Percentiles rank a stretch among this genome's conserved stretches.
These are phyloP conservation scores for Excoecaria agallocha DNA, from an alignment of 345 rosid species.

Conservation along the genomic window DNA sequence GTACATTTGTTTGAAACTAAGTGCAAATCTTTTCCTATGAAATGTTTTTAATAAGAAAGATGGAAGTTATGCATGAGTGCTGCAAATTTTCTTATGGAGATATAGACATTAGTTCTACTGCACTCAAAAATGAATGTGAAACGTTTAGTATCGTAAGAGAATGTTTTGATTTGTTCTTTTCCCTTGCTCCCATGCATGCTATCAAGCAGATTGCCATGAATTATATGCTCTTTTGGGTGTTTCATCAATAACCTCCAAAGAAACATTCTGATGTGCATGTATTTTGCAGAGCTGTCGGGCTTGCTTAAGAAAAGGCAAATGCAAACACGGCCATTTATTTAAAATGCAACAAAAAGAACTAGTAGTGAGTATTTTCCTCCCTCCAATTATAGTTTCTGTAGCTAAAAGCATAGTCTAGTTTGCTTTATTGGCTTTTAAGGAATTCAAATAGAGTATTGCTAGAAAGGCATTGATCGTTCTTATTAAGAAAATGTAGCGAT, in stretches of 20 bases:
- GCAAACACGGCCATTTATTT: constrained; percentile 47
- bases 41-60: background rate
- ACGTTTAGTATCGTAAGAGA: background rate
- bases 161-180: background rate
- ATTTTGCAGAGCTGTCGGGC: constrained; percentile 51
- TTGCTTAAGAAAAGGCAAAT: constrained; percentile 37
- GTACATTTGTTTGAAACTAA: background rate
- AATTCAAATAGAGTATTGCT: background rate
- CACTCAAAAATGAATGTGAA: background rate
- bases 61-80: background rate
- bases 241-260: background rate
- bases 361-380: constrained; percentile 39
- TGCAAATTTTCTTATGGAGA: background rate
- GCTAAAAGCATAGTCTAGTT: constrained; percentile 5
- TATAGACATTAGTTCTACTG: background rate
- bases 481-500: background rate
- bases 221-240: background rate
- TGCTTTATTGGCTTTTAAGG: background rate
- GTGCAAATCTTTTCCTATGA: background rate
- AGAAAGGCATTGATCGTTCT: background rate
- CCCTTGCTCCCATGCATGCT: background rate
- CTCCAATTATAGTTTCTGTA: background rate
- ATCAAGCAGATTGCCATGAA: background rate
- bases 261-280: constrained; percentile 3
- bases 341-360: constrained; percentile 77